Evolutionary conservation across 371 early-diverging fungal species (phyloP).

Genomic region (Mortierella sp.): DNA sequence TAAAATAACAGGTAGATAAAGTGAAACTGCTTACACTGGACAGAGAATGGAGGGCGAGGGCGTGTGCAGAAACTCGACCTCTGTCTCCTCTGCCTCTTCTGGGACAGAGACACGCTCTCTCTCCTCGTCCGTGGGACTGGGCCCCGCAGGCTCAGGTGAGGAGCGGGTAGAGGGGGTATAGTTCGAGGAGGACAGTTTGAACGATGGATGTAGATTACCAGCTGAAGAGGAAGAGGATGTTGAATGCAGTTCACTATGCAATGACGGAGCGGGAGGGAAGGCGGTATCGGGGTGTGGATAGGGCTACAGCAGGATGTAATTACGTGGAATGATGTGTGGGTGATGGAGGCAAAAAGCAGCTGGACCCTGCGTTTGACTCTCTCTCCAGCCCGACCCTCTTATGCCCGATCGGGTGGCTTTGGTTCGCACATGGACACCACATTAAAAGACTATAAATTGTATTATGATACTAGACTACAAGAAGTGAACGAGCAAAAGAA

Average conservation of each 20-base stretch:
- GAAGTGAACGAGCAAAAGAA: too few species aligned
- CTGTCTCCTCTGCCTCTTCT: constrained; percentile 33
- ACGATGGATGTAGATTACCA: background rate
- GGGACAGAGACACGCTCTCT: background rate
- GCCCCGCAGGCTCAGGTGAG: constrained; percentile 23
- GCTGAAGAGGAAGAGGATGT: background rate
- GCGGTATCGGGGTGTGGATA: too few species aligned
- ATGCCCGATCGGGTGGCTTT: too few species aligned
- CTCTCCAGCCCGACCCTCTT: too few species aligned
- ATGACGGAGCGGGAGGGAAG: too few species aligned
- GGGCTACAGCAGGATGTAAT: too few species aligned
- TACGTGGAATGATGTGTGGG: too few species aligned
- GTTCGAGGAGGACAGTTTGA: constrained; percentile 13
- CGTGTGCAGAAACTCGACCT: constrained; percentile 57
- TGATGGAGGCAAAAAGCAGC: too few species aligned
- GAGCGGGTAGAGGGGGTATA: constrained; percentile 23
- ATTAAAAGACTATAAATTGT: too few species aligned
- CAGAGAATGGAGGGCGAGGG: constrained; percentile 63
- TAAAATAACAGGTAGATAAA: background rate
- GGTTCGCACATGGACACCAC: too few species aligned
- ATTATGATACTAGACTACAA: too few species aligned
- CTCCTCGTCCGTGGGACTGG: background rate
- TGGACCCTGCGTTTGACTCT: too few species aligned
- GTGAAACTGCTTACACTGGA: constrained; percentile 58
- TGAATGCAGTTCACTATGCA: background rate